Evolutionary conservation across 2,329 filamentous ascomycete species (phyloP).

Genomic region (Nothophoma quercina): DNA sequence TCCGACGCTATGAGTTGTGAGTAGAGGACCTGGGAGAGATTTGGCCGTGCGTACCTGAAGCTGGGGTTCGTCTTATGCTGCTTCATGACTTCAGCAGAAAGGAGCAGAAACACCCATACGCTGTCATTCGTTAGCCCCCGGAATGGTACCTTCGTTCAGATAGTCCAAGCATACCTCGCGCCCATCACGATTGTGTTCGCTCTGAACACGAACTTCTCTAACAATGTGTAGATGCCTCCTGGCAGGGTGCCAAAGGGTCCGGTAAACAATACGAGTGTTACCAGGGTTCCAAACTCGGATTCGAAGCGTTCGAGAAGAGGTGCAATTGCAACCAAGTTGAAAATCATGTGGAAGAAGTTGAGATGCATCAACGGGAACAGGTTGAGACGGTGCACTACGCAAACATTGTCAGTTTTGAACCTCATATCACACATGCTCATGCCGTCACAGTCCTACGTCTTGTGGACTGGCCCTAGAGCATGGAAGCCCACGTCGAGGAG

Average conservation of each 20-base stretch:
- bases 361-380: slow-evolving; percentile 89
- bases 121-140: slow-evolving; percentile 55
- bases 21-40: slow-evolving; percentile 44
- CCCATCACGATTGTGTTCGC: slow-evolving; percentile 80
- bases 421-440: background rate
- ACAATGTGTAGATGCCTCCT: slow-evolving; percentile 77
- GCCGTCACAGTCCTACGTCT: background rate
- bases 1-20: slow-evolving; percentile 55
- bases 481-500: background rate
- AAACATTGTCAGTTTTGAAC: slow-evolving; percentile 19
- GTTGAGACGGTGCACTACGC: slow-evolving; percentile 86
- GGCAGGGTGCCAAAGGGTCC: slow-evolving; percentile 74
- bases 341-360: slow-evolving; percentile 78
- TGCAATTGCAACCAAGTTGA: slow-evolving; percentile 81
- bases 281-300: slow-evolving; percentile 87
- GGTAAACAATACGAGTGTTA: slow-evolving; percentile 85
- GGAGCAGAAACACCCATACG: slow-evolving; percentile 89
- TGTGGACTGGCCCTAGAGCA: background rate
- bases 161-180: slow-evolving; percentile 68
- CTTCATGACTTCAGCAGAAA: slow-evolving; percentile 85
- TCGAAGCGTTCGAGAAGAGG: slow-evolving; percentile 96
- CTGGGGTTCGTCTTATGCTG: slow-evolving; percentile 83
- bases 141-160: rapidly evolving
- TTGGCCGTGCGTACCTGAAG: slow-evolving; percentile 61
- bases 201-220: slow-evolving; percentile 77